Conservation (phyloP, 148 eudicot genomes). For the Fagopyrum tataricum region DNA sequence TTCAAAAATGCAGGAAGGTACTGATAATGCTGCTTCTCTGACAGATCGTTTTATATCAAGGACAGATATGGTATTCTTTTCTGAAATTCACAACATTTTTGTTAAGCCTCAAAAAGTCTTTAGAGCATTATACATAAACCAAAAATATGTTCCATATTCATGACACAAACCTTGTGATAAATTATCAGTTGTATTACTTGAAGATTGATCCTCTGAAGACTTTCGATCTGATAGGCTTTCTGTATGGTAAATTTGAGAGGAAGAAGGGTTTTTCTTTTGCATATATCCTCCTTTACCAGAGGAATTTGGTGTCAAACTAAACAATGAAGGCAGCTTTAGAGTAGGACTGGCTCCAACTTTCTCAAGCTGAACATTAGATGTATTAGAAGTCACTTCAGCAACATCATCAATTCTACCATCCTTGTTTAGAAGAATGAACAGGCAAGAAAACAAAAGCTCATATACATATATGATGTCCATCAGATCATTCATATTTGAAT, state of each 20-base stretch:
- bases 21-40: constrained; percentile 82
- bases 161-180: constrained; percentile 44
- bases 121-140: background rate
- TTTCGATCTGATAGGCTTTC: constrained; percentile 52
- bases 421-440: constrained; percentile 27
- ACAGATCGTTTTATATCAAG: constrained; percentile 78
- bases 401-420: constrained; percentile 58
- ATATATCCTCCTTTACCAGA: constrained; percentile 61
- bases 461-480: background rate
- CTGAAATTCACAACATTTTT: constrained; percentile 24
- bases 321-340: constrained; percentile 85
- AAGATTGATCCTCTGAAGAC: constrained; percentile 32
- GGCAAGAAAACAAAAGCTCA: background rate
- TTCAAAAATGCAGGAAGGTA: constrained; percentile 46
- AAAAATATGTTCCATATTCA: background rate
- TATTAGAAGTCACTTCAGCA: constrained; percentile 57
- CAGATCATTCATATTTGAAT: background rate
- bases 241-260: constrained; percentile 36
- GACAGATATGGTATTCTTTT: constrained; percentile 44
- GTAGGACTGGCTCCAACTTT: constrained; percentile 62
- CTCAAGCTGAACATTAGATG: constrained; percentile 67
- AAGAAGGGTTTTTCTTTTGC: constrained; percentile 36
- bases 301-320: constrained; percentile 79
- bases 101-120: background rate
- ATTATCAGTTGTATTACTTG: constrained; percentile 29